Percentiles rank a stretch among this genome's conserved stretches.
Evolutionary conservation across 2,329 filamentous ascomycete genomes (phyloP).

Genomic region (Talaromyces islandicus): DNA sequence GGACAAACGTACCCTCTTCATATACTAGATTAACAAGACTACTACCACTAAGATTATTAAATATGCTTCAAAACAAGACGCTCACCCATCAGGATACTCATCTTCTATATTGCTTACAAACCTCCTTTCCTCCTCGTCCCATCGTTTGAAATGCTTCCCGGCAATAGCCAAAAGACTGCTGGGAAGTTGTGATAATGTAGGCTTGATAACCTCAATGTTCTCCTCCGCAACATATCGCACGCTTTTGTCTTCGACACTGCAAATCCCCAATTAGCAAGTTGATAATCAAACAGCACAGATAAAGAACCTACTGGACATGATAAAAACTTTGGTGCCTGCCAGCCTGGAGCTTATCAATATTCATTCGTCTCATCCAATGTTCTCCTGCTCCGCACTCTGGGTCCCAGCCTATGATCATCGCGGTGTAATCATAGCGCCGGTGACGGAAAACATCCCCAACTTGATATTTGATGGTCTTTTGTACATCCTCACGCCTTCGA

Average conservation of each 20-base stretch:
- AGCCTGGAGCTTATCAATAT: constrained; percentile 54
- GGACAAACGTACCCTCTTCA: not conserved
- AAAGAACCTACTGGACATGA: constrained; percentile 70
- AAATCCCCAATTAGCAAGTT: constrained; percentile 10
- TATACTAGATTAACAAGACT: not conserved
- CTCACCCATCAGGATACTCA: constrained; percentile 77
- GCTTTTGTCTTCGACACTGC: constrained; percentile 60
- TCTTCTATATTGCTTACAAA: constrained; percentile 83
- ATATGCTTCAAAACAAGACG: not conserved
- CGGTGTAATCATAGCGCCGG: constrained; percentile 70
- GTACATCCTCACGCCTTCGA: constrained; percentile 28
- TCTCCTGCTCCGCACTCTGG: constrained; percentile 52
- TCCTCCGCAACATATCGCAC: constrained; percentile 74
- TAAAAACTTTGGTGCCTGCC: constrained; percentile 71
- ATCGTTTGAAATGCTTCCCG: constrained; percentile 83
- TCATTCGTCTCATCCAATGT: constrained; percentile 59
- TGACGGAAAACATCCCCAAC: constrained; percentile 84
- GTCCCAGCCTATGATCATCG: constrained; percentile 86
- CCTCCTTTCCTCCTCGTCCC: constrained; percentile 57
- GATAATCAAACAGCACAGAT: not conserved
- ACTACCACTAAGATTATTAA: not conserved
- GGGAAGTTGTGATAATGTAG: constrained; percentile 47
- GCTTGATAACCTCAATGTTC: constrained; percentile 63
- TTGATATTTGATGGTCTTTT: constrained; percentile 53
- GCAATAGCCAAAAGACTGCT: constrained; percentile 57